Base-by-base conservation (phyloP, 495 filamentous ascomycete genomes). In the Bacidia gigantensis region DNA sequence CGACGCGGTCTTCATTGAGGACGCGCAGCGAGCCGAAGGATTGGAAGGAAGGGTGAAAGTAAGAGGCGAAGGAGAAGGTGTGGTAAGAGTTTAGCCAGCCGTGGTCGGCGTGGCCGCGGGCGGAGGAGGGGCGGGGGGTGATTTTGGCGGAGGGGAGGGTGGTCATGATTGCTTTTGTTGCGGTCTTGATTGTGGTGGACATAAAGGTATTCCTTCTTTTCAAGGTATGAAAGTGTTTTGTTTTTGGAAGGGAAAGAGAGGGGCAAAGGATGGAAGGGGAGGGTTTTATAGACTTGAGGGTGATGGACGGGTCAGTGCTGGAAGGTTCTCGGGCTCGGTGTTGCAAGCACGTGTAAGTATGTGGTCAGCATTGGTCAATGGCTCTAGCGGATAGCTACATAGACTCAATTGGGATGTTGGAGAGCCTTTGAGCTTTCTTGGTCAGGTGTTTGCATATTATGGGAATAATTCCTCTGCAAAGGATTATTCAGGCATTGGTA, bases 31-130 rank as follows among this genome's bases (percentile, higher is more conserved):
- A 71, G 14, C 86, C 86, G 60, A 82, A 89, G 51, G 73, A 69
- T 38, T 71, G 65, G 67, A 77, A 82, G 1, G 60, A 55, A 26
- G 80, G 81, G 65, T 86, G 76, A 67, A 78, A 77, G 74, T 87
- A 89, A 54, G 67, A 65, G 52, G 84, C 83, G 63, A 89, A 89
- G 65, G 73, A 77, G 74, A 93, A 89, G 51, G 81, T 86, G 70
- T 89, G 86, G 69, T 81, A 88, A 21, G 77, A 80, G 65, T 89
- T 81, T n/a, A 89, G 78, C 85, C 85, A 90, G 62, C 81, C 84
- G 64, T 83, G 81, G 61, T 88, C 76, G 52, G 76, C 72, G 63
- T 89, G 84, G 38, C 84, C 86, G 44, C 85, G 75, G 26, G 75
- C 72, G 35, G 62, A 61, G 29, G 79, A 83, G 56, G 68, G 73